These are phyloP conservation scores for Magnaporthiopsis rhizophila DNA, from an alignment of 2,329 filamentous ascomycete species.

Conservation along the genomic window DNA sequence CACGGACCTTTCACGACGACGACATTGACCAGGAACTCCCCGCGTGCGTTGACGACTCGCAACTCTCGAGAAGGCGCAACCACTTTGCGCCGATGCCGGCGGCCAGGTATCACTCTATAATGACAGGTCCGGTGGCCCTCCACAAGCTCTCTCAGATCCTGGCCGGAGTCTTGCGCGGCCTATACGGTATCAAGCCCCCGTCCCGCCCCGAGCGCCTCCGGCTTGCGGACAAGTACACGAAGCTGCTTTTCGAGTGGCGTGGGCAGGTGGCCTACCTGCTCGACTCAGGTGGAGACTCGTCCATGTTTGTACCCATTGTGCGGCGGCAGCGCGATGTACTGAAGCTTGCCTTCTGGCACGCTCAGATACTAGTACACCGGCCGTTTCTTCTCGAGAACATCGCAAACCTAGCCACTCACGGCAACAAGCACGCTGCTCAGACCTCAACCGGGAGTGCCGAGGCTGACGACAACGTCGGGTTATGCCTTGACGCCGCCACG, in stretches of 20 bases:
- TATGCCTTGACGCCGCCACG: conserved; percentile 31
- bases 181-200: conserved; percentile 28
- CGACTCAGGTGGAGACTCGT: conserved; percentile 27
- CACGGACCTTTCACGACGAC: conserved; percentile 54
- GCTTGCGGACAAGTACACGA: conserved; percentile 1
- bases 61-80: conserved; percentile 23
- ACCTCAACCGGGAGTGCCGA: background rate
- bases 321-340: conserved; percentile 32
- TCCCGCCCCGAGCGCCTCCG: conserved; percentile 25
- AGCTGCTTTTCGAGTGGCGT: conserved; percentile 19
- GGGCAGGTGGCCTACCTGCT: conserved; percentile 26
- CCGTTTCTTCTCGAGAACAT: conserved; percentile 30
- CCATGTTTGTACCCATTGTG: conserved; percentile 31
- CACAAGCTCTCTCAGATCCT: background rate
- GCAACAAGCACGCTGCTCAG: background rate
- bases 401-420: conserved; percentile 7
- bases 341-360: conserved; percentile 34
- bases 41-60: conserved; percentile 43
- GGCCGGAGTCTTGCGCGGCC: background rate
- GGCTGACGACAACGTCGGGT: conserved; percentile 8
- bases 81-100: conserved; percentile 6
- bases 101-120: conserved; percentile 8
- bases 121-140: background rate
- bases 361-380: conserved; percentile 30
- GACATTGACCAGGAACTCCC: conserved; percentile 57